Base-by-base conservation (phyloP, 148 eudicot species). In the Beta vulgaris region DNA sequence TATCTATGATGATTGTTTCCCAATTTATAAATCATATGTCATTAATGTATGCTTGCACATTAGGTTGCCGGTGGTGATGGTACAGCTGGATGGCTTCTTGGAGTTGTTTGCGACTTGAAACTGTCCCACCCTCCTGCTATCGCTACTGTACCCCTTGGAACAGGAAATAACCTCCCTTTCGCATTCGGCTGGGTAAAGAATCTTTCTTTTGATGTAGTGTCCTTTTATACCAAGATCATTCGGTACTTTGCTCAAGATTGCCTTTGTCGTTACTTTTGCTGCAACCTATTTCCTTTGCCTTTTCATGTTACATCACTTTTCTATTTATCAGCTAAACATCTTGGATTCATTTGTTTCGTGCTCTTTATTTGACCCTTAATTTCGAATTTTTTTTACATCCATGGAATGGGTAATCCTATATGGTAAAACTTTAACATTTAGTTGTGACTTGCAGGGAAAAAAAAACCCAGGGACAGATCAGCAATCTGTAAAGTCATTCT, bases 31-130 rank as follows among this genome's bases (percentile, higher is more conserved):
- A 42, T 21, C 44, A 63, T 18, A 16, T 25, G 73, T 44, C 18
- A 58, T 59, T 79, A 40, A 72, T 43, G 37, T 59, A 48, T 71
- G 39, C 39, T 80, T 80, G 71, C 68, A 48, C 16, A 79, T 73
- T 77, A 95, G 99, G 97, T 95, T 83, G 99, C 97, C 26, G 99
- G 99, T 44, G 99, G 97, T 63, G 99, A 95, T 86, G 99, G 99
- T 42, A 95, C 97, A 21, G 99, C 99, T 70, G 94, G 99, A 48
- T 95, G 99, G 97, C 85, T 95, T 87, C 99, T 95, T 74, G 93
- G 99, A 49, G 97, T 95, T 79, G 84, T 95, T 77, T 83, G 92
- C 68, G 99, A 95, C 81, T 86, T 95, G 39, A 95, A 86, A 77
- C 71, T 95, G 76, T 82, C 97, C 76, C 93, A 80, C 58, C 87